A percentile compares a stretch with the other conserved stretches of the same genome.
phyloP scores from a whole-genome alignment of 164 flowering plant genomes.

The Stephania japonica region DNA sequence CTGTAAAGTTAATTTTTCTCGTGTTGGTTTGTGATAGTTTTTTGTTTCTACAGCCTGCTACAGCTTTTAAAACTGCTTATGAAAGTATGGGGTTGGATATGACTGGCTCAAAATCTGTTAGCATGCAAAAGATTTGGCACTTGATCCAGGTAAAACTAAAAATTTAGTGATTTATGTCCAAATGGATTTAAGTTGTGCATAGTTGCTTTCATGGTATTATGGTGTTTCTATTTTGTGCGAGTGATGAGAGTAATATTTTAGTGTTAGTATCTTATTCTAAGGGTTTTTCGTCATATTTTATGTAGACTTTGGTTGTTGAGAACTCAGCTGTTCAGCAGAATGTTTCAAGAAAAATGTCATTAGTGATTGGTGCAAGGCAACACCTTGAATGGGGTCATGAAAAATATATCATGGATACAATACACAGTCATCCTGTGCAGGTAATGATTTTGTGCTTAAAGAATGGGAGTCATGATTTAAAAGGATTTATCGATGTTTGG shows the following conservation, averaged over 20 bases:
- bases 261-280: neutral
- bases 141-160: constrained; percentile 82
- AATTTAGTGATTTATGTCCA: neutral
- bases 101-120: constrained; percentile 80
- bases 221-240: neutral
- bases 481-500: neutral
- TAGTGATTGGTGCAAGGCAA: constrained; percentile 80
- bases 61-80: constrained; percentile 78
- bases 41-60: constrained; percentile 56
- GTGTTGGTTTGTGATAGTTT: constrained; percentile 1
- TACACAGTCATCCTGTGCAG: constrained; percentile 95
- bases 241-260: neutral
- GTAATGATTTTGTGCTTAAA: constrained; percentile 23
- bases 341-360: constrained; percentile 72
- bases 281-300: neutral
- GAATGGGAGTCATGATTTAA: neutral
- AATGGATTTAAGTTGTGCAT: neutral
- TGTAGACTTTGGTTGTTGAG: constrained; percentile 67
- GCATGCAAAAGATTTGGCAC: constrained; percentile 95
- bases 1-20: neutral
- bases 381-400: constrained; percentile 98
- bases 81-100: constrained; percentile 54
- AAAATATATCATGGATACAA: constrained; percentile 78
- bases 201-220: neutral
- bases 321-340: constrained; percentile 31